A percentile compares a stretch with the other conserved stretches of the same genome.
Conservation (phyloP, 2,329 filamentous ascomycete genomes). For the Nectriaceae sp. region DNA sequence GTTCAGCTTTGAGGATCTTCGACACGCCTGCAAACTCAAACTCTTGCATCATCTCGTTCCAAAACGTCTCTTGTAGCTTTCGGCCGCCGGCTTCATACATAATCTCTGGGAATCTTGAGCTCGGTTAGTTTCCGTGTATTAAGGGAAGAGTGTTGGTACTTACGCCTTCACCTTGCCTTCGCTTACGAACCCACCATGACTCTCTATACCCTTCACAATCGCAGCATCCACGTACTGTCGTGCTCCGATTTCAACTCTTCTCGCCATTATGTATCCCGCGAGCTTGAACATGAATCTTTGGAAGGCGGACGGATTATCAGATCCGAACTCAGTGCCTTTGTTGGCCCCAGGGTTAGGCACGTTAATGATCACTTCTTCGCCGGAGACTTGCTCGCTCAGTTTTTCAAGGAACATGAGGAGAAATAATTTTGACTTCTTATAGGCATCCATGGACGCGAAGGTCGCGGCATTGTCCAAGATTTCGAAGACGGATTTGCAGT, state of each 20-base stretch:
- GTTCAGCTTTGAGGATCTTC: not conserved
- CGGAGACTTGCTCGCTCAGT: constrained; percentile 37
- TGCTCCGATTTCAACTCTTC: constrained; percentile 17
- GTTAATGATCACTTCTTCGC: constrained; percentile 47
- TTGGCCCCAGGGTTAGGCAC: constrained; percentile 47
- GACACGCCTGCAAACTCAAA: constrained; percentile 20
- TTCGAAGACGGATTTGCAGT: constrained; percentile 27
- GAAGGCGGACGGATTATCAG: constrained; percentile 28
- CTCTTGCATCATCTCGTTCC: constrained; percentile 25
- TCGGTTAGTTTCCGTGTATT: constrained; percentile 2
- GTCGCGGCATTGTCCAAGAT: constrained; percentile 18
- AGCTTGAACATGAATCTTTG: constrained; percentile 14
- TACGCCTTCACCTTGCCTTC: constrained; percentile 29
- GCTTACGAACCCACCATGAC: constrained; percentile 26
- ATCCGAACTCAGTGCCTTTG: constrained; percentile 44
- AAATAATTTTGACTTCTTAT: constrained; percentile 34
- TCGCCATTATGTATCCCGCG: constrained; percentile 10
- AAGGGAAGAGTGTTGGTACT: constrained; percentile 2
- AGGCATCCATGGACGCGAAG: constrained; percentile 13
- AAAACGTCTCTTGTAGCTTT: constrained; percentile 18
- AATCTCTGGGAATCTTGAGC: constrained; percentile 12
- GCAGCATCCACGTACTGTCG: constrained; percentile 26
- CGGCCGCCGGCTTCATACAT: constrained; percentile 23
- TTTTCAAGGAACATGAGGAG: constrained; percentile 39
- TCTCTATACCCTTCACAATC: constrained; percentile 19